phyloP scores from a whole-genome alignment of 208 protist species.

The Herpetomonas samuelpessoai region DNA sequence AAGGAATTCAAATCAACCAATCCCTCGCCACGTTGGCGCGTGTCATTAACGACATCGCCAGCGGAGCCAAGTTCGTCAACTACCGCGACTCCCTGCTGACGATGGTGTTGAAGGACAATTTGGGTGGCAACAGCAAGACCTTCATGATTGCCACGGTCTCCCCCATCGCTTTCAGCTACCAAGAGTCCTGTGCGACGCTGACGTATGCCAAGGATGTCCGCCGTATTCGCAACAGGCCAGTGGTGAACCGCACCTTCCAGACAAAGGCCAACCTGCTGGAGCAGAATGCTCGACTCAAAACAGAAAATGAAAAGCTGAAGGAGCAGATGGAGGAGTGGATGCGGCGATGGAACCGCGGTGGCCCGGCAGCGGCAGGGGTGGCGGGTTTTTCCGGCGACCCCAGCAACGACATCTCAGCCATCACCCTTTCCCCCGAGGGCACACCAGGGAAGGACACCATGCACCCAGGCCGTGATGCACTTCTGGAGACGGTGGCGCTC shows the following conservation, averaged over 20 bases:
- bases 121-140: constrained; percentile 91
- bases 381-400: background rate
- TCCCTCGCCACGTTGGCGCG: constrained; percentile 82
- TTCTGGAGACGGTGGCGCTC: constrained; percentile 1
- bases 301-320: constrained; percentile 60
- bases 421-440: background rate
- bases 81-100: constrained; percentile 94
- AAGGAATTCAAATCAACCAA: constrained; percentile 89
- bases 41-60: constrained; percentile 82
- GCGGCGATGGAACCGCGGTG: constrained; percentile 4
- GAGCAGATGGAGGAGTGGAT: constrained; percentile 57
- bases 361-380: constrained; percentile 1
- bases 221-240: constrained; percentile 84
- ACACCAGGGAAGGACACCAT: background rate
- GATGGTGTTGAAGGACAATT: constrained; percentile 83
- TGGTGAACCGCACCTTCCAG: constrained; percentile 88
- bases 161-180: constrained; percentile 66
- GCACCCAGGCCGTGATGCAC: background rate
- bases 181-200: constrained; percentile 72
- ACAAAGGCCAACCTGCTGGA: constrained; percentile 83
- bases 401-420: constrained; percentile 7
- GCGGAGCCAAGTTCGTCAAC: constrained; percentile 82
- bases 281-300: constrained; percentile 53
- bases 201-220: constrained; percentile 67
- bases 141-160: constrained; percentile 92